Conservation (phyloP, 805 yeast genomes). For the Saturnispora galanensis region DNA sequence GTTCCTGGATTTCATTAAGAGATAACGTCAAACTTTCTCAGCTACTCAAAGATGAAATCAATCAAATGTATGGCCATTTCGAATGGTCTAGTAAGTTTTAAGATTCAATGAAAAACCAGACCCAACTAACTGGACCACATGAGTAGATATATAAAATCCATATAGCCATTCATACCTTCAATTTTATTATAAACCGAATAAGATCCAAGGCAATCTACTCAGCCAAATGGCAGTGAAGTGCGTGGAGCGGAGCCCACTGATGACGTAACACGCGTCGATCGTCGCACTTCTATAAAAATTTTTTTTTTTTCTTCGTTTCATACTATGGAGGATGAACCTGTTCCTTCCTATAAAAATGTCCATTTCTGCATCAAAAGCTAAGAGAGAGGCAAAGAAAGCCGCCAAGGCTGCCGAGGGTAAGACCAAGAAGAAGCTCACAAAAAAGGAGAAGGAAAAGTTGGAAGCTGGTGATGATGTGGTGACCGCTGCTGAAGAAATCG, state of each 20-base stretch:
- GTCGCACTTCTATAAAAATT: constrained; percentile 3
- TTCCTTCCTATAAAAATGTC: constrained; percentile 24
- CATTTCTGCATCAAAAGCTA: constrained; percentile 89
- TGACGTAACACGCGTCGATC: constrained; percentile 2
- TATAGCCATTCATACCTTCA: too few relatives aligned
- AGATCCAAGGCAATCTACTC: not conserved
- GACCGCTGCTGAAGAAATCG: constrained; percentile 63
- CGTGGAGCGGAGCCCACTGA: not conserved
- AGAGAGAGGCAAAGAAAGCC: constrained; percentile 94
- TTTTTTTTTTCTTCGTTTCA: not conserved
- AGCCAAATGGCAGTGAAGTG: not conserved
- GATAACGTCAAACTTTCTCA: constrained; percentile 43
- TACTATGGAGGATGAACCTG: not conserved
- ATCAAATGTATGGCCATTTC: constrained; percentile 19
- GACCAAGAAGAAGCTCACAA: constrained; percentile 54
- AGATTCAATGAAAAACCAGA: not conserved
- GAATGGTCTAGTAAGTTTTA: constrained; percentile 13
- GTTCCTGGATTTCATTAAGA: constrained; percentile 72
- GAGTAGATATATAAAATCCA: too few relatives aligned
- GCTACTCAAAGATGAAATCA: constrained; percentile 43
- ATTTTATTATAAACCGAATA: not conserved
- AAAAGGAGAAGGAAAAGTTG: constrained; percentile 36
- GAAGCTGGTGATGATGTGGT: constrained; percentile 46
- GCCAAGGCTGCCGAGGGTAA: constrained; percentile 83
- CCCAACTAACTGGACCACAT: too few relatives aligned